Percentiles rank a stretch among this genome's conserved stretches.
Conservation (phyloP, 2,329 filamentous ascomycete genomes). For the Akanthomyces muscarius region DNA sequence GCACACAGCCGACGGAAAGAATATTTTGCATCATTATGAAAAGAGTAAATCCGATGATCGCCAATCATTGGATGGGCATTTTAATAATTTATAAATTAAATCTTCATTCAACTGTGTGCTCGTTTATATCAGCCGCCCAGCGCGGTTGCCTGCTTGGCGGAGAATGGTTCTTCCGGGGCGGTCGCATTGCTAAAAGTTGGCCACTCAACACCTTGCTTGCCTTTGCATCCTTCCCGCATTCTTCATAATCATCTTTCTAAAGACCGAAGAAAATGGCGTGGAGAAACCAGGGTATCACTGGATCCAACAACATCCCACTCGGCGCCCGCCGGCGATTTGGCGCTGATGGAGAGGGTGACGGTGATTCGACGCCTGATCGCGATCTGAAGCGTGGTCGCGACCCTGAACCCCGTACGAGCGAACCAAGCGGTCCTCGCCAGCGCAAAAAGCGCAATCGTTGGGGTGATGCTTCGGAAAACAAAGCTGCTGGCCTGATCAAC, state of each 20-base stretch:
- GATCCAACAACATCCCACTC: slow-evolving; percentile 95
- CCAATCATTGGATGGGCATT: not conserved
- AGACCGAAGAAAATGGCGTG: slow-evolving; percentile 52
- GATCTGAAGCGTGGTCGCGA: slow-evolving; percentile 86
- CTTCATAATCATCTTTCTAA: not conserved
- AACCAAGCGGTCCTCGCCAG: slow-evolving; percentile 72
- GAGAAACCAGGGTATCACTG: slow-evolving; percentile 81
- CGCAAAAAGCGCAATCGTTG: slow-evolving; percentile 99
- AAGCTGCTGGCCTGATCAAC: slow-evolving; percentile 96
- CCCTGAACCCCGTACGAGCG: slow-evolving; percentile 66
- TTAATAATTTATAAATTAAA: not conserved
- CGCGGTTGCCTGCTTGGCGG: not conserved
- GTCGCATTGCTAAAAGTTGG: slow-evolving; percentile 9
- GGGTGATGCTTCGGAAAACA: slow-evolving; percentile 97
- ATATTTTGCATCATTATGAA: not conserved
- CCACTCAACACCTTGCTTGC: not conserved
- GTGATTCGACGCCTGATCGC: slow-evolving; percentile 34
- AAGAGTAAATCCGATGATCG: not conserved
- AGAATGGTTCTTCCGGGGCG: slow-evolving; percentile 12
- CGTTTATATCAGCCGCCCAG: not conserved
- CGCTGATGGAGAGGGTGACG: slow-evolving; percentile 48
- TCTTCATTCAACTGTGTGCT: not conserved
- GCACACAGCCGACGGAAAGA: not conserved
- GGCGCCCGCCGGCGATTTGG: slow-evolving; percentile 80
- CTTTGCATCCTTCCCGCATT: not conserved